Evolutionary conservation across 1,284 basidiomycete species (phyloP).

Genomic region (Heliocybe sulcata): DNA sequence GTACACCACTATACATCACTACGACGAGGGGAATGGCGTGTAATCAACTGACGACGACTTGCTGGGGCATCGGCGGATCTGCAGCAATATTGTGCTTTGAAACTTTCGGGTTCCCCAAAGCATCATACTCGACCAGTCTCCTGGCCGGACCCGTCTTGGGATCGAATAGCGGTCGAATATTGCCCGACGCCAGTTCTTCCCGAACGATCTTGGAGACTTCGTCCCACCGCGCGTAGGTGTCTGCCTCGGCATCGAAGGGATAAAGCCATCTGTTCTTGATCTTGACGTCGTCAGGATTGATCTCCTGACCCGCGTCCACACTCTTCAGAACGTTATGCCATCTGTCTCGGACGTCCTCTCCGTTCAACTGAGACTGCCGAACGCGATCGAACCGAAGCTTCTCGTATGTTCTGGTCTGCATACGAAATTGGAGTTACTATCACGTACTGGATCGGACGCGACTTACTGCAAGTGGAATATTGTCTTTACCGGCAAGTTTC

Average conservation of each 20-base stretch:
- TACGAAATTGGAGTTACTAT: neutral
- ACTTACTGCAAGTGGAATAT: constrained; percentile 1
- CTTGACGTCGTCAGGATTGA: constrained; percentile 1
- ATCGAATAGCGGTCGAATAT: neutral
- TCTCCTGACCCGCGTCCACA: neutral
- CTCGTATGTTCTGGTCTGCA: neutral
- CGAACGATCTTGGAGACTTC: neutral
- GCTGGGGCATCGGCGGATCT: neutral
- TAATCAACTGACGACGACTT: neutral
- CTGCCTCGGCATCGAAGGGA: constrained; percentile 1
- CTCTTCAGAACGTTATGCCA: constrained; percentile 1
- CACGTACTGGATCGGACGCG: neutral
- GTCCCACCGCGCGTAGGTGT: constrained; percentile 1
- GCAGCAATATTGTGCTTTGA: neutral
- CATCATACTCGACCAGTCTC: neutral
- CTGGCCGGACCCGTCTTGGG: neutral
- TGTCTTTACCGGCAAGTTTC: constrained; percentile 1
- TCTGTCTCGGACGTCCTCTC: neutral
- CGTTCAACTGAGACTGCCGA: constrained; percentile 1
- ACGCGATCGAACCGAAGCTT: constrained; percentile 1
- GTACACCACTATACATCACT: too few relatives aligned
- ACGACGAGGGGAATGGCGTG: neutral
- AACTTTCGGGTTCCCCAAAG: neutral
- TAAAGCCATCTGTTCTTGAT: constrained; percentile 3
- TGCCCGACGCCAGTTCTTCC: neutral